Percentiles rank a stretch among this genome's conserved stretches.
Conservation (phyloP, 2,329 filamentous ascomycete genomes). For the Fusarium fujikuroi region DNA sequence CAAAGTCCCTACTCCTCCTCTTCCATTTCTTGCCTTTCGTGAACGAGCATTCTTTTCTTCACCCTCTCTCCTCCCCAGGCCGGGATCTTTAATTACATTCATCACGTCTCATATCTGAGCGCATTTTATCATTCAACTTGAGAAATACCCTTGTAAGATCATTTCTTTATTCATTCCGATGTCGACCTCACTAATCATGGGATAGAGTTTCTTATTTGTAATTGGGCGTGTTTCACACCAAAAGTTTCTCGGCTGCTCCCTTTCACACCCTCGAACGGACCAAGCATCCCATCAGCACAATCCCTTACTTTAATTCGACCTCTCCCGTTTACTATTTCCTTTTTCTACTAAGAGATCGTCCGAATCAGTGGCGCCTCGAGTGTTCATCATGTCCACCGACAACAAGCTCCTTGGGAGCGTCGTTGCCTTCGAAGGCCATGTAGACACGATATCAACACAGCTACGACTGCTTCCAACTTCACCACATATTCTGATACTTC, state of each 20-base stretch:
- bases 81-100: conserved; percentile 29
- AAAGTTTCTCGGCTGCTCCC: conserved; percentile 24
- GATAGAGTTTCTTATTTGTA: conserved; percentile 10
- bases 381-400: conserved; percentile 41
- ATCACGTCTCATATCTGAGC: conserved; percentile 5
- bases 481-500: conserved; percentile 67
- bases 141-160: conserved; percentile 21
- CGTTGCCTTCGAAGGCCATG: conserved; percentile 69
- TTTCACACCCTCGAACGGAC: conserved; percentile 15
- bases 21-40: not conserved
- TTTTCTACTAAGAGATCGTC: conserved; percentile 12
- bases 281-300: conserved; percentile 23
- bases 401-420: conserved; percentile 58
- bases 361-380: conserved; percentile 25
- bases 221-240: conserved; percentile 24
- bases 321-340: conserved; percentile 2
- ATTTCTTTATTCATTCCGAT: conserved; percentile 22
- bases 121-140: conserved; percentile 4
- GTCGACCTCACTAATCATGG: conserved; percentile 5
- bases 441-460: conserved; percentile 66
- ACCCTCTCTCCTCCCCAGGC: conserved; percentile 13
- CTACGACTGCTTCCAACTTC: conserved; percentile 69
- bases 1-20: not conserved
- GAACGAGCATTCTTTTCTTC: not conserved
- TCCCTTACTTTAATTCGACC: conserved; percentile 20